Percentiles rank a stretch among this genome's conserved stretches.
These are phyloP conservation scores for Myriosclerotinia duriaeana DNA, from an alignment of 2,329 filamentous ascomycete species.

Conservation along the genomic window DNA sequence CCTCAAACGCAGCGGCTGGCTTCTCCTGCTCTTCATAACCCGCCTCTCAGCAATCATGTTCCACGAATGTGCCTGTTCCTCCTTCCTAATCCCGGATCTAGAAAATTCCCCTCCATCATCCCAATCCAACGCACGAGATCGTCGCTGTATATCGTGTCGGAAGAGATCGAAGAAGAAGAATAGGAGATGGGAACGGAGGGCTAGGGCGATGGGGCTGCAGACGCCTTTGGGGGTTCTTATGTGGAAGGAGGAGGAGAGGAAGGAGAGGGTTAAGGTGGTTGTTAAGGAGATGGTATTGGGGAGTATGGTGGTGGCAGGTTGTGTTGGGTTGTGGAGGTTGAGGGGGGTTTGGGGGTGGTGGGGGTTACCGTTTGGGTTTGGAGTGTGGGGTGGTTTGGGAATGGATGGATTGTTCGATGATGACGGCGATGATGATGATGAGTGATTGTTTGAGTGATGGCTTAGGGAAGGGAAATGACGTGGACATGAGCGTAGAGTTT, in stretches of 20 bases:
- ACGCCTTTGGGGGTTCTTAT: background rate
- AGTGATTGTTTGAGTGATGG: background rate
- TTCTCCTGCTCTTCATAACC: conserved; percentile 8
- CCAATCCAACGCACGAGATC: background rate
- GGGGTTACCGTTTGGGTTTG: conserved; percentile 8
- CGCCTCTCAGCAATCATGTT: background rate
- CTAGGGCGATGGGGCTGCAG: background rate
- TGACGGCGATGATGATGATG: background rate
- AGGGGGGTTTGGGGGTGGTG: conserved; percentile 17
- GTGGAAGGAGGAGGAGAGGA: background rate
- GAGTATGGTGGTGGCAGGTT: background rate
- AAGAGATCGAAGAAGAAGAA: background rate
- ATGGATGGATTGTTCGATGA: background rate
- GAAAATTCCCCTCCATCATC: background rate
- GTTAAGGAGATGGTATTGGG: background rate
- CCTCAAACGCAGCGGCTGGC: conserved; percentile 18
- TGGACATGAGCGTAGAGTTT: background rate
- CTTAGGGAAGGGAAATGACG: no score
- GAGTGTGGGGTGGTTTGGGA: background rate
- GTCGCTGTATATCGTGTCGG: background rate
- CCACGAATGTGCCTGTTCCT: background rate
- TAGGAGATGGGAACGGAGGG: background rate
- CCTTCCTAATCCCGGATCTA: background rate
- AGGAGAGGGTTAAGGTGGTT: background rate
- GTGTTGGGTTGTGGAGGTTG: conserved; percentile 5